Percentiles rank a stretch among this genome's conserved stretches.
Conservation (phyloP, 768 basidiomycete species). For the Naganishia vishniacii region DNA sequence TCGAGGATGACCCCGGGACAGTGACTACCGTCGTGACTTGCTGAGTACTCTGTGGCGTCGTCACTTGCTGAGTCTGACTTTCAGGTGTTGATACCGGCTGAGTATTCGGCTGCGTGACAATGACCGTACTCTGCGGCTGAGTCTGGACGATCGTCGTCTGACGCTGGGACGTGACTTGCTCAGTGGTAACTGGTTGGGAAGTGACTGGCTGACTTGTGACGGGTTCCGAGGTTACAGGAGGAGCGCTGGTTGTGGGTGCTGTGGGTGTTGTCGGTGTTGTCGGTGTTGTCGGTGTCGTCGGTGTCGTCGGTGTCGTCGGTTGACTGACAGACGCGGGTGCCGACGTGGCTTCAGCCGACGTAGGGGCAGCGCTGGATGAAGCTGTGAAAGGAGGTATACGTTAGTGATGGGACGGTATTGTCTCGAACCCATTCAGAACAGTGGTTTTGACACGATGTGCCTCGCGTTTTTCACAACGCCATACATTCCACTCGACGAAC, state of each 20-base stretch:
- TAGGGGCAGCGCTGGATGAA: neutral
- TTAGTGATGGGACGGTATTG: neutral
- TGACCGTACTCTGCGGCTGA: constrained; percentile 8
- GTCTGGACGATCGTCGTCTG: neutral
- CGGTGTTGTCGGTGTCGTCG: no score
- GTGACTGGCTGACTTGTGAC: constrained; percentile 11
- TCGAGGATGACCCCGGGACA: neutral
- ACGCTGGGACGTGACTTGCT: constrained; percentile 15
- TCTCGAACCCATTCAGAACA: no score
- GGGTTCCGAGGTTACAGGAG: neutral
- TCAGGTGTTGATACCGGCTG: neutral
- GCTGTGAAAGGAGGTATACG: neutral
- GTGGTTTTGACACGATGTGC: no score
- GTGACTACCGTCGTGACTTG: neutral
- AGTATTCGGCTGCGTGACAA: constrained; percentile 14
- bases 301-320: no score
- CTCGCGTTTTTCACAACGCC: neutral
- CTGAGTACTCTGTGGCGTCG: neutral
- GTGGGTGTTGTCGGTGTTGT: no score
- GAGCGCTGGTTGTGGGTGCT: neutral
- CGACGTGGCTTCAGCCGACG: constrained; percentile 6
- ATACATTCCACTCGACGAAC: neutral
- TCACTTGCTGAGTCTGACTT: neutral
- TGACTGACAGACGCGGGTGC: constrained; percentile 6
- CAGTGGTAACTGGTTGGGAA: constrained; percentile 17